Evolutionary conservation across 1,139 yeast species (phyloP), one percentile per base, ranked within the genome.

Genomic region (Tardiomyces blankii): DNA sequence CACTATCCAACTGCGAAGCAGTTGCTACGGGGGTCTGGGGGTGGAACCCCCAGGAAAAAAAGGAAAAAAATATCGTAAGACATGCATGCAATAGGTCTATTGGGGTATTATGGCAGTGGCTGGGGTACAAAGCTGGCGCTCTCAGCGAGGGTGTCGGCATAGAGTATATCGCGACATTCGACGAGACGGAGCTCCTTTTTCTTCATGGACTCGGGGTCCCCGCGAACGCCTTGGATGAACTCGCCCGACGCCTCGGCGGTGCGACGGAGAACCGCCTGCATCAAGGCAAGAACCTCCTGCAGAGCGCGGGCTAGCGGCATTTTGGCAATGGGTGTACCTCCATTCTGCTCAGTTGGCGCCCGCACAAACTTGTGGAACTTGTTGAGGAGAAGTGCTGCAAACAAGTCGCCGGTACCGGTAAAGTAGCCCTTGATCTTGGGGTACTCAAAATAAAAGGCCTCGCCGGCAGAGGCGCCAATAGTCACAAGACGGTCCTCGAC

Each of bases 351-450:
- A 8, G 43, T 27, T 11, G 41, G 25, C 7, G 39, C 28, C 1
- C 51, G 44, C 13, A 47, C 49, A 49, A 67, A 65, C 39, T 64
- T 63, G 55, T 68, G 67, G 43, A 76, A 65, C 48, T 80, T 70
- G 63, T 86, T 91, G 2, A 84, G 62, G 38, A 88, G 62, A 41
- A 89, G 61, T 0, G 95, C 94, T 0, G 94, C 77, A 60, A 91
- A 87, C 40, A 91, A 67, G 57, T 91, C 98, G 2, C 98, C 98
- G 4, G 91, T 88, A 0, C 98, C 97, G 1, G 93, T 83, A 62
- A 89, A 89, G 52, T 82, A 81, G 2, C 89, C 81, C 42, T 80
- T 72, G 45, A 86, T 74, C 40, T 70, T 64, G 4, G 81, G 78
- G 16, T 80, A 69, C 54, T 70, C 62, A 62, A 75, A 73, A 61